phyloP scores from a whole-genome alignment of 345 rosid genomes.

The Garcia nutans region DNA sequence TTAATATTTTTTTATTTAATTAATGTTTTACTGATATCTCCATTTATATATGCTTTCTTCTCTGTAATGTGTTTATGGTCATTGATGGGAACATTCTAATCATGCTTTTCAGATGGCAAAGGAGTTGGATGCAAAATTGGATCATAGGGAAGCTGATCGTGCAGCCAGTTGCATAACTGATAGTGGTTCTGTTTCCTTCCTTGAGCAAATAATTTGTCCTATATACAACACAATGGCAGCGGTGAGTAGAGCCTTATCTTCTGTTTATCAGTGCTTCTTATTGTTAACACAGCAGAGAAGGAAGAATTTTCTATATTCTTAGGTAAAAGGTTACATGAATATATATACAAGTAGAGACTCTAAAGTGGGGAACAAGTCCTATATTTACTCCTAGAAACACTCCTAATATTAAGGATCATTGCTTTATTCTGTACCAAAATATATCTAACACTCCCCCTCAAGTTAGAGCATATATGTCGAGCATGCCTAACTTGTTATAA shows the following conservation, averaged over 20 bases:
- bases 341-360: no score
- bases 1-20: neutral
- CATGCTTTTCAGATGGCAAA: slow-evolving; percentile 78
- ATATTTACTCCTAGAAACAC: no score
- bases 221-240: slow-evolving; percentile 56
- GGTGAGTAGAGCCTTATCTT: slow-evolving; percentile 41
- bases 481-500: no score
- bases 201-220: slow-evolving; percentile 70
- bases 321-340: no score
- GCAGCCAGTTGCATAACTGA: slow-evolving; percentile 64
- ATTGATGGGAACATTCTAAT: slow-evolving; percentile 6
- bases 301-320: no score
- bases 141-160: slow-evolving; percentile 74
- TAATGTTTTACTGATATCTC: neutral
- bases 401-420: no score
- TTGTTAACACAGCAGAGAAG: no score
- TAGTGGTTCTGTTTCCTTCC: slow-evolving; percentile 72
- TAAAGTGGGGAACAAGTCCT: no score
- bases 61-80: neutral
- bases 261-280: neutral
- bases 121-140: slow-evolving; percentile 86
- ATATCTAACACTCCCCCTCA: no score
- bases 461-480: no score
- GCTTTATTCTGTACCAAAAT: no score
- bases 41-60: neutral